These are phyloP conservation scores for Ogataea wickerhamii DNA, from an alignment of 805 yeast genomes.

Conservation along the genomic window DNA sequence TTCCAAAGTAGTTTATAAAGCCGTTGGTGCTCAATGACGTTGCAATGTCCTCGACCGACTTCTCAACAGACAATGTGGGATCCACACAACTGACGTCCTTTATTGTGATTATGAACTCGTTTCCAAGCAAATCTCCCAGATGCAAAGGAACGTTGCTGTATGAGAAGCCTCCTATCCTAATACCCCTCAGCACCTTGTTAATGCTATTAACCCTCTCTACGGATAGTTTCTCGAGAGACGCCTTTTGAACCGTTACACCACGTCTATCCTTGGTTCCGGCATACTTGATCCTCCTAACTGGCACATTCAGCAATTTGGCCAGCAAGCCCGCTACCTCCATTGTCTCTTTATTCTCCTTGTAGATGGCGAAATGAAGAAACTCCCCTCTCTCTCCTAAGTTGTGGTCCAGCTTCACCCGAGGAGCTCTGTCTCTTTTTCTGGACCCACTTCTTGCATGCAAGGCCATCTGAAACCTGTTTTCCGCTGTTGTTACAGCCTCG, in stretches of 20 bases:
- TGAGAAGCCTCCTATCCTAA: constrained; percentile 72
- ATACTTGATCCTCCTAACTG: constrained; percentile 66
- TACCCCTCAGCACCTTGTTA: constrained; percentile 73
- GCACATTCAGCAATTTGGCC: constrained; percentile 68
- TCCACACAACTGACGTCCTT: constrained; percentile 57
- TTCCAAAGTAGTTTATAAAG: constrained; percentile 92
- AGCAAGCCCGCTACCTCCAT: constrained; percentile 87
- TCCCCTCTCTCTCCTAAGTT: constrained; percentile 71
- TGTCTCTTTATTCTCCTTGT: constrained; percentile 94
- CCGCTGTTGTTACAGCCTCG: constrained; percentile 74
- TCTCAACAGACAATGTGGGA: constrained; percentile 36
- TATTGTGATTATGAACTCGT: constrained; percentile 81
- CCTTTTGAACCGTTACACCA: constrained; percentile 88
- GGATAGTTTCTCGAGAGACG: constrained; percentile 63
- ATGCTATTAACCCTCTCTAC: constrained; percentile 73
- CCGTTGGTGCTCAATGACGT: constrained; percentile 62
- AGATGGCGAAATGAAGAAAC: constrained; percentile 71
- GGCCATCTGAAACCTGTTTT: constrained; percentile 62
- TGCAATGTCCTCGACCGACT: constrained; percentile 50
- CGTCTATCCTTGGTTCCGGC: constrained; percentile 98
- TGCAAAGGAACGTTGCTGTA: constrained; percentile 60
- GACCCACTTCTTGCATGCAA: constrained; percentile 32
- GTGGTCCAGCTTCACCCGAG: constrained; percentile 51
- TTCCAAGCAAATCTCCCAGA: constrained; percentile 84
- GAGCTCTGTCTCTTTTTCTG: constrained; percentile 27